phyloP scores from a whole-genome alignment of 2,329 filamentous ascomycete genomes.

The Teratosphaeria nubilosa region DNA sequence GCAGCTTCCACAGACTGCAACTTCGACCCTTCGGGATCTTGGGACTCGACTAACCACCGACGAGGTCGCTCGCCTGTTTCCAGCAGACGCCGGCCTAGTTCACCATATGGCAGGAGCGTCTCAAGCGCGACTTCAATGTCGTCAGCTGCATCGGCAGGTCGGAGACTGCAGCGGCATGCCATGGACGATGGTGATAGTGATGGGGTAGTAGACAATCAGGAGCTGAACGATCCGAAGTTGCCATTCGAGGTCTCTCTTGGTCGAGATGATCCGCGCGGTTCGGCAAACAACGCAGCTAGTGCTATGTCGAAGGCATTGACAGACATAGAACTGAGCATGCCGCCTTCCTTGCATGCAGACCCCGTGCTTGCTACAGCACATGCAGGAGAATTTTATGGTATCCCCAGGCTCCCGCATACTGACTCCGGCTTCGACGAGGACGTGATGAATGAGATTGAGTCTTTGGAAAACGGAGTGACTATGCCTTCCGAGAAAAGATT shows the following conservation, averaged over 20 bases:
- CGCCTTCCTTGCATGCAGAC: neutral
- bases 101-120: slow-evolving; percentile 24
- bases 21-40: slow-evolving; percentile 35
- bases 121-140: slow-evolving; percentile 20
- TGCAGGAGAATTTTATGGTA: neutral
- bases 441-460: slow-evolving; percentile 9
- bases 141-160: slow-evolving; percentile 1
- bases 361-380: slow-evolving; percentile 3
- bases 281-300: neutral
- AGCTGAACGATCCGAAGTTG: neutral
- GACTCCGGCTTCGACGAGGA: slow-evolving; percentile 30
- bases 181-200: neutral
- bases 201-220: neutral
- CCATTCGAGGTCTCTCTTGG: neutral
- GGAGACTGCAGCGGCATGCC: neutral
- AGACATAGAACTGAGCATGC: neutral
- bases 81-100: slow-evolving; percentile 22
- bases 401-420: slow-evolving; percentile 17
- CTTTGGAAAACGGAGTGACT: neutral
- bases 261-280: neutral
- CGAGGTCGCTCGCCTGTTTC: slow-evolving; percentile 26
- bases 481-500: neutral
- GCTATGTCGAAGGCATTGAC: neutral
- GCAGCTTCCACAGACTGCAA: slow-evolving; percentile 34
- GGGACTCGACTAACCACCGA: slow-evolving; percentile 27